Conservation (phyloP, 225 moss, liverwort and hornwort species). For the Anthoceros angustus region DNA sequence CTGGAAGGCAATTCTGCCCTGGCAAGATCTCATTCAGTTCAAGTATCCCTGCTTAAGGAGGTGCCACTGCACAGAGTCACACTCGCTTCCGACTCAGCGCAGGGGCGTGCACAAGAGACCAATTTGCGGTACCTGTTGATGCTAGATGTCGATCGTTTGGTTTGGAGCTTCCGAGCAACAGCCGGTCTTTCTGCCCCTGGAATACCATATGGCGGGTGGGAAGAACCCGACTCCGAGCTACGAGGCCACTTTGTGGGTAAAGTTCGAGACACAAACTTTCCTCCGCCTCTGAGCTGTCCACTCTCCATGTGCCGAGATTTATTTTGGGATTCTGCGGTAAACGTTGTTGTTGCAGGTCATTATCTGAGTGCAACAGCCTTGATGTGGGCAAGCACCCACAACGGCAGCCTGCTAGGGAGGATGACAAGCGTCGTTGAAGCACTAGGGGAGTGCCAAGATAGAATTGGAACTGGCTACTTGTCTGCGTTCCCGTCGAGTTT, state of each 20-base stretch:
- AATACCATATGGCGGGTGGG: constrained; percentile 86
- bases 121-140: constrained; percentile 25
- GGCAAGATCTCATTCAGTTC: background rate
- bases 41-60: constrained; percentile 32
- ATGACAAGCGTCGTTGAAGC: constrained; percentile 48
- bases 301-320: background rate
- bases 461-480: constrained; percentile 73
- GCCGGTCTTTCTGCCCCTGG: constrained; percentile 60
- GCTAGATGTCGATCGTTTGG: constrained; percentile 29
- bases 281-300: constrained; percentile 4
- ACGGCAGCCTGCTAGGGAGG: constrained; percentile 35
- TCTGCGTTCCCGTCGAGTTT: constrained; percentile 76
- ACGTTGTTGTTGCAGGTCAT: constrained; percentile 38
- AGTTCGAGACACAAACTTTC: constrained; percentile 5
- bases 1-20: background rate
- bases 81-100: constrained; percentile 28
- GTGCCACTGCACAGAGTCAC: constrained; percentile 53
- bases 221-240: constrained; percentile 52
- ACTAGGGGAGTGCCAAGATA: constrained; percentile 63
- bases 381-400: constrained; percentile 87
- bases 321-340: background rate
- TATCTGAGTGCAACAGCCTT: constrained; percentile 84
- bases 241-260: constrained; percentile 93
- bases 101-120: constrained; percentile 62
- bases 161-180: constrained; percentile 67